Conservation (phyloP, 2,329 filamentous ascomycete species). For the Cordyceps sp. region DNA sequence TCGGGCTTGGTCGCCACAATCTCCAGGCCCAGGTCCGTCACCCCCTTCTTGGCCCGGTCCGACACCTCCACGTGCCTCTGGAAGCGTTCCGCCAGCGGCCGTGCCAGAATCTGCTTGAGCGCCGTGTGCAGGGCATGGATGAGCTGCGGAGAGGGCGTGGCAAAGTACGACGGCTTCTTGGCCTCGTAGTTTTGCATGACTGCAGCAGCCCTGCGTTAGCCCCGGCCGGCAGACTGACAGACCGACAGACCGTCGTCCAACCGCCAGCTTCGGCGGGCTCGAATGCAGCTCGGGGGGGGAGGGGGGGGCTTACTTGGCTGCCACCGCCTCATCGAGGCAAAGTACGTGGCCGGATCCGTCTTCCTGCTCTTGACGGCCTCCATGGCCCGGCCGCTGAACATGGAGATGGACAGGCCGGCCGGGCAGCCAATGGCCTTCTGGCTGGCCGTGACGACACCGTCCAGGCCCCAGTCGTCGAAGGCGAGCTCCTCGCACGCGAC, state of each 20-base stretch:
- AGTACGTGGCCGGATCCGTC: conserved; percentile 73
- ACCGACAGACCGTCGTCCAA: too few relatives aligned
- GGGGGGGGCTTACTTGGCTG: conserved; percentile 57
- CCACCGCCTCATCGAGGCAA: conserved; percentile 96
- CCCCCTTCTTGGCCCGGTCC: conserved; percentile 70
- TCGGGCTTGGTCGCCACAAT: conserved; percentile 74
- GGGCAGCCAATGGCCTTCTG: conserved; percentile 97
- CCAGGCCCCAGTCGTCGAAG: conserved; percentile 88
- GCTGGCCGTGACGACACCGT: conserved; percentile 82
- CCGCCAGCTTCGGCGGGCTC: too few relatives aligned
- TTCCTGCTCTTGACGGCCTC: conserved; percentile 65
- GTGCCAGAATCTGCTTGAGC: conserved; percentile 69
- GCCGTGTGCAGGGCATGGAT: conserved; percentile 85
- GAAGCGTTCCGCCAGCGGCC: conserved; percentile 69
- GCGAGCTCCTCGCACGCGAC: conserved; percentile 91
- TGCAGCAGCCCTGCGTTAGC: conserved; percentile 18
- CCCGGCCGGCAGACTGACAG: too few relatives aligned
- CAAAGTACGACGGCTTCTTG: conserved; percentile 95
- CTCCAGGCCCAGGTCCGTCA: conserved; percentile 67
- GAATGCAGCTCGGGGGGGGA: too few relatives aligned
- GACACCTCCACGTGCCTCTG: conserved; percentile 64
- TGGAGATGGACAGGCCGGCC: conserved; percentile 83
- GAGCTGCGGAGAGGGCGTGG: conserved; percentile 87
- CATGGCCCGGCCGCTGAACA: conserved; percentile 82
- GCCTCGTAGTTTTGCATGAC: conserved; percentile 99